Percentiles rank a stretch among this genome's conserved stretches.
These are phyloP conservation scores for Purpureocillium lavendulum DNA, from an alignment of 2,329 filamentous ascomycete species.

Conservation along the genomic window DNA sequence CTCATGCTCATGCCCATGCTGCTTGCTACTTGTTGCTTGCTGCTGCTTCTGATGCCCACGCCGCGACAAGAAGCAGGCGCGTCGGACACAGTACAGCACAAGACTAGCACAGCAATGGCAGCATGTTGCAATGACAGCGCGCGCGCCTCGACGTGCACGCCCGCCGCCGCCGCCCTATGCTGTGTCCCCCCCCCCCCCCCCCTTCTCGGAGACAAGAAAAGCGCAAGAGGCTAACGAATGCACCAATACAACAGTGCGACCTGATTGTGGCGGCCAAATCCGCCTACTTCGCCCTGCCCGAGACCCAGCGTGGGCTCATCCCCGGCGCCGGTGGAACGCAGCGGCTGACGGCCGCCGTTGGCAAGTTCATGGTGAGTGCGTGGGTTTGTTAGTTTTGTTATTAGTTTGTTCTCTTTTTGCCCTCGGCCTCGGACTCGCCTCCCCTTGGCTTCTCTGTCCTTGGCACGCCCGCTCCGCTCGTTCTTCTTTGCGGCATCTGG, in stretches of 20 bases:
- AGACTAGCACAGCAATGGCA: too few relatives aligned
- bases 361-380: slow-evolving; percentile 28
- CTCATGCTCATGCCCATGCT: too few relatives aligned
- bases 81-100: too few relatives aligned
- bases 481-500: too few relatives aligned
- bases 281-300: slow-evolving; percentile 29
- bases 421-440: too few relatives aligned
- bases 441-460: background rate
- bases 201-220: slow-evolving; percentile 1
- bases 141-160: too few relatives aligned
- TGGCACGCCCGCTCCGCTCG: too few relatives aligned
- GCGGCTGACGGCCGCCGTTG: slow-evolving; percentile 28
- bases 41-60: too few relatives aligned
- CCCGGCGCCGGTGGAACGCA: slow-evolving; percentile 32
- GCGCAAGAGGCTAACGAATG: background rate
- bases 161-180: background rate
- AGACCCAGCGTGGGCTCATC: slow-evolving; percentile 30
- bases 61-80: too few relatives aligned
- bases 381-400: background rate
- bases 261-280: slow-evolving; percentile 26
- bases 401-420: background rate
- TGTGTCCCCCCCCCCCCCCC: background rate
- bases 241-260: slow-evolving; percentile 22
- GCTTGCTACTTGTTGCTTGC: too few relatives aligned
- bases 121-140: too few relatives aligned